Base-by-base conservation (phyloP, 192 early-diverging fungal genomes). In the Paraglomus brasilianum region DNA sequence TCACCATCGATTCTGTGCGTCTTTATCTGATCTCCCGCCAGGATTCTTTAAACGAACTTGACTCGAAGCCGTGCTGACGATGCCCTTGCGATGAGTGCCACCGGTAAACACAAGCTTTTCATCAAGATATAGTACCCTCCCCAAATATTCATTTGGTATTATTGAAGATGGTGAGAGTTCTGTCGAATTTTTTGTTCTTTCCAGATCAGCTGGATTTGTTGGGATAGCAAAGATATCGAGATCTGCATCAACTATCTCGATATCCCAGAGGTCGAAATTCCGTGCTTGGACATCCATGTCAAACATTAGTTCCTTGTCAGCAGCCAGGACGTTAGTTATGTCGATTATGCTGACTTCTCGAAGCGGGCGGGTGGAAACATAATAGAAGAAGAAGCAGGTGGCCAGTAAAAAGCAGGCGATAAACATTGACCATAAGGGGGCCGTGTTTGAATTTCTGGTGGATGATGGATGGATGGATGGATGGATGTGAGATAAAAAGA, bases 251-350 rank as follows among this genome's bases (percentile, higher is more conserved):
- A 80, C 75, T 8, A 89, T 71, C 52, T 81, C 73, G 5, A 89
- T 78, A 39, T 82, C 80, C 78, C 83, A 85, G 43, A 82, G 74
- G 55, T 86, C 86, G 9, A 72, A 74, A 58, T 89, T 89, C 22
- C 80, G 76, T 0, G 82, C 81, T 46, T 78, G 69, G 8, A 89
- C 71, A 62, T 88, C 82, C 57, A 89, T 66, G 61, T 88, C 85
- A 45, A 89, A 88, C 24, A 89, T 80, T 22, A 89, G 75, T 69
- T 88, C 86, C 71, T 86, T 88, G 30, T 89, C 86, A 5, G 88
- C 80, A 8, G 88, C 85, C 48, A 89, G 66, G 5, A 89, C 84
- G 53, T 84, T 76, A 15, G 80, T 75, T 46, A 89, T 81, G 4
- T 71, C 71, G 15, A 78, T 78, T 15, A 79, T 78, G 42, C 71